Percentiles rank a stretch among this genome's conserved stretches.
Conservation (phyloP, 2,329 filamentous ascomycete genomes). For the Onygenales sp. region DNA sequence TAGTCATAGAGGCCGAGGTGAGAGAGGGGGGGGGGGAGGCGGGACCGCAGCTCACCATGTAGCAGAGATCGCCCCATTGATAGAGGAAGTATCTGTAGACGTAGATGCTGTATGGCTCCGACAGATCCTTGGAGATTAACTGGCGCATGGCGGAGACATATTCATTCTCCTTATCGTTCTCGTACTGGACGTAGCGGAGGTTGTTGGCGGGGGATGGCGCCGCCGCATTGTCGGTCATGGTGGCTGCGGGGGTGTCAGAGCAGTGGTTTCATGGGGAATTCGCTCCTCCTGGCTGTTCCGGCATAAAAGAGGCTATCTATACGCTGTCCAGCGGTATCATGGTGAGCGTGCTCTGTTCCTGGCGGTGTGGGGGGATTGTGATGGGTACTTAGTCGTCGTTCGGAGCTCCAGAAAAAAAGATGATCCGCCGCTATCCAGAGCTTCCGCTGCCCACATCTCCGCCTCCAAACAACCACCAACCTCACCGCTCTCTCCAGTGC, state of each 20-base stretch:
- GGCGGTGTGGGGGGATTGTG: no score
- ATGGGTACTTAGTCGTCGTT: not conserved
- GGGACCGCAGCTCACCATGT: slow-evolving; percentile 54
- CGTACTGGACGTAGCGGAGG: slow-evolving; percentile 51
- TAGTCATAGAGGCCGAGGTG: no score
- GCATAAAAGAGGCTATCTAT: not conserved
- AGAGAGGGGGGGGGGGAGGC: not conserved
- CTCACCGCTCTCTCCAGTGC: not conserved
- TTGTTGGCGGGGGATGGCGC: not conserved
- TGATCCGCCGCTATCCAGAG: not conserved
- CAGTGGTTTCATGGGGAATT: not conserved
- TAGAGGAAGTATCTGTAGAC: slow-evolving; percentile 97
- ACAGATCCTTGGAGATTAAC: slow-evolving; percentile 90
- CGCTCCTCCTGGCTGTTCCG: not conserved
- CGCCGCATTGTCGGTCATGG: slow-evolving; percentile 1
- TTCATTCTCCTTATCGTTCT: slow-evolving; percentile 47
- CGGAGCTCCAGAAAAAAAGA: not conserved
- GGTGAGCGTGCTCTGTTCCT: not conserved
- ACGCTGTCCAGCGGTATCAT: not conserved
- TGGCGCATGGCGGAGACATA: slow-evolving; percentile 81
- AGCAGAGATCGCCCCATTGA: slow-evolving; percentile 97
- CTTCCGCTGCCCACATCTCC: not conserved
- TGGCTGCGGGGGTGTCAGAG: not conserved
- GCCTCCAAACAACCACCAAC: not conserved
- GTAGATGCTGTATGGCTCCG: slow-evolving; percentile 98